Base-by-base conservation (phyloP, 2,329 filamentous ascomycete species). In the Ambrosiella beaveri region DNA sequence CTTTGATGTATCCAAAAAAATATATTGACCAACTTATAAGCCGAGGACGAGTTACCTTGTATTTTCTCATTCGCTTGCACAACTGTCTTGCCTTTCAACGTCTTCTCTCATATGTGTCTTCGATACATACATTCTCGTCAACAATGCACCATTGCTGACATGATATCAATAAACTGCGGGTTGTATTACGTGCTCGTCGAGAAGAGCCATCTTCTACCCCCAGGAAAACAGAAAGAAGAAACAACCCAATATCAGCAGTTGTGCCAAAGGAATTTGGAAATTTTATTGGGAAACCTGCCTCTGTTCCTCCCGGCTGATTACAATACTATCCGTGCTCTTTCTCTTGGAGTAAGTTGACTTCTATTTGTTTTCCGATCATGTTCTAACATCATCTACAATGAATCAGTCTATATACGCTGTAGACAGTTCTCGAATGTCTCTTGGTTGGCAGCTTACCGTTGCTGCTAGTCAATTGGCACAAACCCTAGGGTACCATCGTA, bases 381-480 rank as follows among this genome's bases (percentile, higher is more conserved):
- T 5, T 8, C 44, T n/a, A 36, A 7, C 36, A 19, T 6, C 61
- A 64, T 45, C 65, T 54, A 2, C 35, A 49, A 40, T 38, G 37
- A 35, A 7, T 13, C 54, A 84, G 78, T 73, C 78, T 3, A 69
- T 79, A n/a, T 79, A 83, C 63, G 75, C 80, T 11, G 75, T 84
- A 53, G 80, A 84, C 61, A 72, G 76, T 12, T 81, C 79, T 2
- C 78, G 79, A 44, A 79, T 80, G 0, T 80, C 79, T 0, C 72
- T 85, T 2, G 79, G 78, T n/a, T 82, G 80, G 76, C 76, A 79
- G n/a, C 69, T 85, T 15, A 76, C 75, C 27, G 77, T 75, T 6
- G 74, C 75, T 15, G 81, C 81, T 0, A 75, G 77, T 11, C 74
- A 78, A 56, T 71, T 85, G 56, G 82, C 79, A 62, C 79, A 82